Evolutionary conservation across 129 eudicot genomes (phyloP), one percentile per base, ranked within the genome.

Genomic region (Saposhnikovia divaricata): DNA sequence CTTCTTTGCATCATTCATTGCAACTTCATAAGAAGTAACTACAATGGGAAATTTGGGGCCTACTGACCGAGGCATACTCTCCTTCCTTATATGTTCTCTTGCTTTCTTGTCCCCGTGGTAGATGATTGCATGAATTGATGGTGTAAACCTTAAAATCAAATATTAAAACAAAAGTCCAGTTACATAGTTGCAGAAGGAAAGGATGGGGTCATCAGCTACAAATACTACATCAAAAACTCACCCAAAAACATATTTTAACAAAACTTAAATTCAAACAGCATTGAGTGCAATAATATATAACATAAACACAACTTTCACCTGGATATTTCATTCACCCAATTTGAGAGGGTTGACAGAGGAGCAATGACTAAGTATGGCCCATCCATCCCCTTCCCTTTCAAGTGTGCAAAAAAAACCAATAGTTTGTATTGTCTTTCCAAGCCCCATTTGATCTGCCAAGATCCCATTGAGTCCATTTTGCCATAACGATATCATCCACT

Each of bases 381-480:
- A 83, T 96, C 97, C 83, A 96, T 79, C n/a, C 97, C 99, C 75
- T 96, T 96, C 45, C 99, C 99, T 83, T 92, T 96, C 8, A 96
- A 82, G 77, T 96, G 99, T 46, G 98, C 95, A 79, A 96, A 92
- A 92, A 85, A 96, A 92, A 61, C 97, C 98, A 85, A 96, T 88
- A 14, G 99, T 96, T 81, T 96, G 99, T 61, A 96, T 96, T 21
- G 99, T 96, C 83, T 96, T 96, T 23, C 99, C 99, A 61, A 96
- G 97, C 25, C 99, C 99, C 98, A 96, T 96, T 78, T 96, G 99
- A 85, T 96, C 99, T 51, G 99, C 99, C 43, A 96, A 93, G 66
- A 96, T 96, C 43, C 99, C 99, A 59, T 96, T 96, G 31, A 96
- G 85, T 50, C 99, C 98, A 74, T 96, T 96, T 84, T 96, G 99